Conservation (phyloP, 2,329 filamentous ascomycete genomes). For the Neonectria punicea region DNA sequence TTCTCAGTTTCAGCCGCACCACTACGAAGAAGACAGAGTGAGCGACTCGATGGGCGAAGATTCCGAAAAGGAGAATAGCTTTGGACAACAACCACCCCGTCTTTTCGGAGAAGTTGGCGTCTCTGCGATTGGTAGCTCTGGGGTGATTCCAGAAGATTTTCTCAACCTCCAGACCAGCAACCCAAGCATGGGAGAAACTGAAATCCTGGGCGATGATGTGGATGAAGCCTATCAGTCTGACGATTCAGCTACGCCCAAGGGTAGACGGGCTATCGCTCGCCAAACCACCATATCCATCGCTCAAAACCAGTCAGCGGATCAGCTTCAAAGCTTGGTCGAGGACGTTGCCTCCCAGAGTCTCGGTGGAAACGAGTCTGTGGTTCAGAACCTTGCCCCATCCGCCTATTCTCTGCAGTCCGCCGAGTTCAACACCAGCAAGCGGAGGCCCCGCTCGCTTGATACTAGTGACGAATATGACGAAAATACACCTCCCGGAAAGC, state of each 20-base stretch:
- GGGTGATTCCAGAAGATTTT: constrained; percentile 58
- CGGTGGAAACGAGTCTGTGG: constrained; percentile 55
- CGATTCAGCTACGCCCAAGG: constrained; percentile 46
- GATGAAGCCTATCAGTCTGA: constrained; percentile 58
- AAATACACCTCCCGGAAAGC: constrained; percentile 51
- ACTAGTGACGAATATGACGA: constrained; percentile 63
- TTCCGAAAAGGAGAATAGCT: constrained; percentile 82
- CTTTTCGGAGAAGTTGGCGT: constrained; percentile 67
- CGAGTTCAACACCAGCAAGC: constrained; percentile 63
- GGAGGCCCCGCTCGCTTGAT: constrained; percentile 61
- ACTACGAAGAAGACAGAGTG: constrained; percentile 51
- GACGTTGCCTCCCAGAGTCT: constrained; percentile 67
- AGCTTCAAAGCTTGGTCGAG: constrained; percentile 62
- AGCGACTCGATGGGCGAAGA: constrained; percentile 67
- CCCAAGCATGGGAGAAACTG: constrained; percentile 52
- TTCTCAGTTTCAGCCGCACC: constrained; percentile 63
- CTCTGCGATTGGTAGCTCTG: constrained; percentile 65
- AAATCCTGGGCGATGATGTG: constrained; percentile 58
- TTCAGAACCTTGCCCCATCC: constrained; percentile 32
- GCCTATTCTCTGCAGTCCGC: constrained; percentile 40
- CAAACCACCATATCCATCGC: constrained; percentile 51
- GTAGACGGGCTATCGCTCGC: constrained; percentile 32
- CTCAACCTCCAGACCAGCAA: constrained; percentile 60
- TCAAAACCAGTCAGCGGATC: constrained; percentile 57
- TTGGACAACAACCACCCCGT: constrained; percentile 66